These are phyloP conservation scores for Beauveria brongniartii DNA, from an alignment of 2,329 filamentous ascomycete species.

Conservation along the genomic window DNA sequence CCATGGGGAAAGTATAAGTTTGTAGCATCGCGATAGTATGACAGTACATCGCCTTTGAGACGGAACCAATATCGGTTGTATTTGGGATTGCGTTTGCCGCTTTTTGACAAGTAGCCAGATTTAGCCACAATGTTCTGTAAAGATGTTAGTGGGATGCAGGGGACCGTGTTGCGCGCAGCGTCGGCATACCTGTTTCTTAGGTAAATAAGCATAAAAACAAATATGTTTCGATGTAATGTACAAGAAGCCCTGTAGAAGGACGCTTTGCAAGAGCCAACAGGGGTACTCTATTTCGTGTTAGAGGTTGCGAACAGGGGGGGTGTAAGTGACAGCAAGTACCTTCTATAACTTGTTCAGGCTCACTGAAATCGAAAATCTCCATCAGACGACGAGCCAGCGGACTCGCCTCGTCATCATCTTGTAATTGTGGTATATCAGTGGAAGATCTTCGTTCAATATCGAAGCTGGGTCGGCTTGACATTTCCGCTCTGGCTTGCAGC, in stretches of 20 bases:
- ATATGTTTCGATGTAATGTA: conserved; percentile 91
- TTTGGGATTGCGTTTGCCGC: conserved; percentile 77
- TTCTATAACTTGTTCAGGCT: conserved; percentile 75
- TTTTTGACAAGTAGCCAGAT: conserved; percentile 82
- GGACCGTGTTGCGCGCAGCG: not conserved
- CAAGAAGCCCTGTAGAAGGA: conserved; percentile 87
- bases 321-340: conserved; percentile 38
- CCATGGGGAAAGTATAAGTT: conserved; percentile 88
- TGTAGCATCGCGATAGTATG: conserved; percentile 77
- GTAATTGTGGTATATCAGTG: conserved; percentile 28
- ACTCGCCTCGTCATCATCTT: conserved; percentile 36
- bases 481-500: conserved; percentile 61
- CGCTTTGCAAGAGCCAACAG: conserved; percentile 87
- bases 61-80: conserved; percentile 92
- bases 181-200: conserved; percentile 69
- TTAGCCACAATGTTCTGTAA: conserved; percentile 64
- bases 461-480: conserved; percentile 50
- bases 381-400: conserved; percentile 63
- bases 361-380: conserved; percentile 79
- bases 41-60: conserved; percentile 82
- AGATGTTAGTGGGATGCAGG: not conserved
- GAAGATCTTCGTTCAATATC: conserved; percentile 39
- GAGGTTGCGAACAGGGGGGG: not conserved
- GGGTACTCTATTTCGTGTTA: conserved; percentile 60
- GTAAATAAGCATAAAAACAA: conserved; percentile 96